Evolutionary conservation across 805 yeast genomes (phyloP).

Genomic region (Wickerhamiella alocasiicola): DNA sequence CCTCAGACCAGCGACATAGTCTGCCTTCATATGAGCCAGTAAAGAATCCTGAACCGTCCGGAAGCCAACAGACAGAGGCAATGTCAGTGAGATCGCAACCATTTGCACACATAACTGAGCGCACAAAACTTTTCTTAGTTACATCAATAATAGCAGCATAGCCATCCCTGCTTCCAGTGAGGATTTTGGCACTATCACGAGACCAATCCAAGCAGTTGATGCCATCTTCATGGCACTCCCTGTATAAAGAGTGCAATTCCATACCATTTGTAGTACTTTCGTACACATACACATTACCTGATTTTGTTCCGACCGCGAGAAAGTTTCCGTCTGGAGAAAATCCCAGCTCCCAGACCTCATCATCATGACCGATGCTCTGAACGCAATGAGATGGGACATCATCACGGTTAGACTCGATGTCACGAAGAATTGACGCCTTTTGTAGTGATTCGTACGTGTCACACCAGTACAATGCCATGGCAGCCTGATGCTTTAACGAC

Average conservation of each 20-base stretch:
- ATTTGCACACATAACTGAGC: background rate
- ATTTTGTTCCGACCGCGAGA: slow-evolving; percentile 44
- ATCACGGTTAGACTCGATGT: background rate
- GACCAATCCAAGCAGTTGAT: slow-evolving; percentile 61
- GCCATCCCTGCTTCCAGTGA: slow-evolving; percentile 64
- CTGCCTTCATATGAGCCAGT: slow-evolving; percentile 70
- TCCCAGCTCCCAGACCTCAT: slow-evolving; percentile 75
- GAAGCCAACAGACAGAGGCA: slow-evolving; percentile 58
- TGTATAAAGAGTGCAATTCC: slow-evolving; percentile 9
- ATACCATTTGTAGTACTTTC: background rate
- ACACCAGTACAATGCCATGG: background rate
- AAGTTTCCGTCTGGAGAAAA: slow-evolving; percentile 68
- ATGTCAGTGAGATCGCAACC: slow-evolving; percentile 24
- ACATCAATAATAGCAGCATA: slow-evolving; percentile 40
- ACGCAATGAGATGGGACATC: background rate
- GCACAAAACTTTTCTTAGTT: background rate
- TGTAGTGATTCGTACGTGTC: background rate
- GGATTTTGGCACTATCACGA: slow-evolving; percentile 49
- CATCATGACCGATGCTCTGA: slow-evolving; percentile 20
- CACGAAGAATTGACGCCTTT: background rate
- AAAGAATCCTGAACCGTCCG: slow-evolving; percentile 41
- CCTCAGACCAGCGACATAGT: slow-evolving; percentile 35
- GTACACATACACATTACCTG: slow-evolving; percentile 14
- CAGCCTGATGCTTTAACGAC: background rate
- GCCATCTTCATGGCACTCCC: slow-evolving; percentile 25